phyloP scores from a whole-genome alignment of 345 rosid species.

The Theobroma cacao region DNA sequence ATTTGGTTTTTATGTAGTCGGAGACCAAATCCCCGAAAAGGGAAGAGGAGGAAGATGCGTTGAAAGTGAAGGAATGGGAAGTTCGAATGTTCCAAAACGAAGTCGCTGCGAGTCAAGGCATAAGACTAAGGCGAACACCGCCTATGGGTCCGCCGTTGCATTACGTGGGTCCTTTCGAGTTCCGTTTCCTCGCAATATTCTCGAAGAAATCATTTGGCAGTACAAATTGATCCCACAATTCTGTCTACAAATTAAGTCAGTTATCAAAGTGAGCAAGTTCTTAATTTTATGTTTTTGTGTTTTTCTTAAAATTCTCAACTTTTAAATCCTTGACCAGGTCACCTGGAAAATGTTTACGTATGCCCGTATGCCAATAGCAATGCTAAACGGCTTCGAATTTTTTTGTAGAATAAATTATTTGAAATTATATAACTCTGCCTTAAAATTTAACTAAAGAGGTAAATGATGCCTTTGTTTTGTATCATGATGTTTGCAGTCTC shows the following conservation, averaged over 20 bases:
- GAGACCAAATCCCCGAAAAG: slow-evolving; percentile 24
- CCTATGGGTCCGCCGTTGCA: slow-evolving; percentile 79
- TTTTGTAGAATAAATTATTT: neutral
- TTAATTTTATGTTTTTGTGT: neutral
- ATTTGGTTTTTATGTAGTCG: slow-evolving; percentile 3
- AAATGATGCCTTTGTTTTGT: no score
- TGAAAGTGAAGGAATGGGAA: slow-evolving; percentile 74
- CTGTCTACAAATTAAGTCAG: neutral
- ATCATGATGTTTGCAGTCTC: neutral
- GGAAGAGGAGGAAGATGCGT: slow-evolving; percentile 39
- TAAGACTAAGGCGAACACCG: slow-evolving; percentile 69
- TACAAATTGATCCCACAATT: neutral
- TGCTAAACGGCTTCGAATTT: neutral
- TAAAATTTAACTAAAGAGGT: neutral
- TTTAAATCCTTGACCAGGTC: neutral
- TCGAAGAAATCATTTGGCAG: slow-evolving; percentile 93
- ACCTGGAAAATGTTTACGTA: neutral
- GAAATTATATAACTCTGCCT: neutral
- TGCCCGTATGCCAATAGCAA: neutral
- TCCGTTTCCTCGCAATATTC: slow-evolving; percentile 74
- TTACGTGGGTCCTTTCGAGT: slow-evolving; percentile 90
- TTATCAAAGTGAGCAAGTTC: neutral
- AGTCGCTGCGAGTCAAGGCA: slow-evolving; percentile 75
- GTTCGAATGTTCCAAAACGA: slow-evolving; percentile 64
- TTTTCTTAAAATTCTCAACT: neutral